Evolutionary conservation across 148 eudicot species (phyloP), one percentile per base, ranked within the genome.

Genomic region (Simmondsia chinensis): DNA sequence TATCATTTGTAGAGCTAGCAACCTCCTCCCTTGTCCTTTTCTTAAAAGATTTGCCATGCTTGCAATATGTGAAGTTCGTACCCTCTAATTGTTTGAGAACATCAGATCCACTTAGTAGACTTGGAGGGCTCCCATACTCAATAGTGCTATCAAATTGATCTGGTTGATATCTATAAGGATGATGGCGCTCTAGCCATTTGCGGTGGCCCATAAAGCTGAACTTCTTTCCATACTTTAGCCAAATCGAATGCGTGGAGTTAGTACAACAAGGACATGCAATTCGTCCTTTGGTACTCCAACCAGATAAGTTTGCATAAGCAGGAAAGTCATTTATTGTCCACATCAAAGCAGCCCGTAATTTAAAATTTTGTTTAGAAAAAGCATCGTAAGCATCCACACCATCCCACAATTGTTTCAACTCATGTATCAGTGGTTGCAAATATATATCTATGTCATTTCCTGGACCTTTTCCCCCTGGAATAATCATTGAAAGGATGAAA

Each of bases 281-380:
- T 19, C 26, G 39, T 7, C 64, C 57, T n/a, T 35, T 35, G 7
- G 50, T 59, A 7, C 21, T 49, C 64, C 39, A 50, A 1, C 57
- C 50, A 14, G 64, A 59, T 2, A 59, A 33, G 40, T 48, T 34
- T 4, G 48, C 57, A 42, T 59, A 59, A 13, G 57, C 50, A 9
- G 43, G 50, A 25, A 59, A 59, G 40, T 50, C 64, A 59, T 26
- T 49, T 5, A 59, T 42, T 14, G 43, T 50, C 50, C 50, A 59
- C 25, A 24, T 3, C 1, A 59, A 24, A 20, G 48, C 39, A 2
- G 50, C 64, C 9, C 16, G 11, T 22, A 49, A 4, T 32, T 29
- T 48, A 26, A 59, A 59, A 7, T 13, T 26, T 7, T 42, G 19
- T 24, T 41, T 16, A 3, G 23, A 22, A 40, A 17, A 31, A 1